phyloP scores from a whole-genome alignment of 768 basidiomycete genomes.

The Naganishia kalamii region DNA sequence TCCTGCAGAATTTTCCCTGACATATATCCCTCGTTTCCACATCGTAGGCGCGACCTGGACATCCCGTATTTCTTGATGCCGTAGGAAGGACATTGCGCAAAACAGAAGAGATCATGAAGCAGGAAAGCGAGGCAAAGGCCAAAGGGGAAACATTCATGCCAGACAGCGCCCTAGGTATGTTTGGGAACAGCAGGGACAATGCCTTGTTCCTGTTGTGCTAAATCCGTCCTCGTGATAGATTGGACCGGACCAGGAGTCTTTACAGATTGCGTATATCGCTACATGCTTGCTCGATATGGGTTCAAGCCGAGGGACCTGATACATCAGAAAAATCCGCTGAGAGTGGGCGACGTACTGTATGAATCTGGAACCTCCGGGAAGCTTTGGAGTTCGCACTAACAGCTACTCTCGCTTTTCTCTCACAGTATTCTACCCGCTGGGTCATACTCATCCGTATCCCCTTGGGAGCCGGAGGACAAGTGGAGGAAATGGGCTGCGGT shows the following conservation, averaged over 20 bases:
- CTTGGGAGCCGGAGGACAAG: conserved; percentile 30
- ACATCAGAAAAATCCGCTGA: conserved; percentile 30
- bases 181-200: too few species aligned
- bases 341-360: conserved; percentile 35
- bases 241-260: conserved; percentile 39
- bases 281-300: conserved; percentile 34
- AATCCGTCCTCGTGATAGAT: too few species aligned
- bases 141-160: conserved; percentile 29
- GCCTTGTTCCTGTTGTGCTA: too few species aligned
- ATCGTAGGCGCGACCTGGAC: conserved; percentile 20
- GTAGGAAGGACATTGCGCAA: conserved; percentile 29
- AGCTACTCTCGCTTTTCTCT: neutral
- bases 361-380: neutral
- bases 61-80: conserved; percentile 36
- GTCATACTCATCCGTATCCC: conserved; percentile 33
- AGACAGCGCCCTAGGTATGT: conserved; percentile 31
- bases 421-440: conserved; percentile 33
- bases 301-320: conserved; percentile 32
- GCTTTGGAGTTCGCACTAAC: neutral
- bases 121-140: conserved; percentile 21
- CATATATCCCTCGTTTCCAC: neutral
- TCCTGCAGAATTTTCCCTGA: neutral
- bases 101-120: conserved; percentile 26
- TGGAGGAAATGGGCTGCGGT: conserved; percentile 32
- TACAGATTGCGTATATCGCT: conserved; percentile 36